phyloP scores from a whole-genome alignment of 2,329 filamentous ascomycete species.

The Alternaria sp. region DNA sequence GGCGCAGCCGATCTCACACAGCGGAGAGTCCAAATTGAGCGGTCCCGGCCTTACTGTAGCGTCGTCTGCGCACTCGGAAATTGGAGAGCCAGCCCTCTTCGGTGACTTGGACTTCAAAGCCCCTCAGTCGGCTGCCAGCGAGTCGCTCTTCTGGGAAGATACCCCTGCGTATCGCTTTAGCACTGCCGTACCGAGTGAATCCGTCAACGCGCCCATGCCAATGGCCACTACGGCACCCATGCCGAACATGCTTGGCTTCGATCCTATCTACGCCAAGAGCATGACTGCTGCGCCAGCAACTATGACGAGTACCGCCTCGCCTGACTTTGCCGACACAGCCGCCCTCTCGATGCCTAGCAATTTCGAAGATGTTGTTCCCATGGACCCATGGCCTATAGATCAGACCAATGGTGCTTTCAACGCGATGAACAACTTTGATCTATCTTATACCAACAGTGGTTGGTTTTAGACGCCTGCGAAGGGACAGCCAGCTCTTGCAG shows the following conservation, averaged over 20 bases:
- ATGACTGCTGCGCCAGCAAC: slow-evolving; percentile 28
- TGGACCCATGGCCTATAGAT: slow-evolving; percentile 42
- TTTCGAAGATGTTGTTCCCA: slow-evolving; percentile 36
- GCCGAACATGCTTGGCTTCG: slow-evolving; percentile 32
- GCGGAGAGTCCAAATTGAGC: slow-evolving; percentile 50
- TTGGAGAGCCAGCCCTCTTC: slow-evolving; percentile 44
- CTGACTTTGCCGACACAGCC: slow-evolving; percentile 35
- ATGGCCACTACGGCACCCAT: slow-evolving; percentile 28
- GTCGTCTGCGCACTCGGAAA: slow-evolving; percentile 51
- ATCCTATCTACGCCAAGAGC: slow-evolving; percentile 40
- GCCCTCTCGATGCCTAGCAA: slow-evolving; percentile 43
- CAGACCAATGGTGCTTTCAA: slow-evolving; percentile 34
- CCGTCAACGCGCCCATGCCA: slow-evolving; percentile 31
- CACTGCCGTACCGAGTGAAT: slow-evolving; percentile 32
- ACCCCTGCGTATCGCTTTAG: slow-evolving; percentile 42
- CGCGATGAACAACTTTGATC: slow-evolving; percentile 32
- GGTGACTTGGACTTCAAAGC: slow-evolving; percentile 44
- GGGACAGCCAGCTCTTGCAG: slow-evolving; percentile 14
- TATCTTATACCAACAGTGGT: slow-evolving; percentile 32
- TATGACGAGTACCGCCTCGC: slow-evolving; percentile 29
- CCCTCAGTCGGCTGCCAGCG: slow-evolving; percentile 40
- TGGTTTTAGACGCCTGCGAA: slow-evolving; percentile 43
- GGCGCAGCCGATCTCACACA: slow-evolving; percentile 49
- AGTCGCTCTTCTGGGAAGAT: slow-evolving; percentile 48
- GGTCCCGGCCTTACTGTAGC: slow-evolving; percentile 49